phyloP scores from a whole-genome alignment of 345 rosid genomes.

The Erucastrum elatum region DNA sequence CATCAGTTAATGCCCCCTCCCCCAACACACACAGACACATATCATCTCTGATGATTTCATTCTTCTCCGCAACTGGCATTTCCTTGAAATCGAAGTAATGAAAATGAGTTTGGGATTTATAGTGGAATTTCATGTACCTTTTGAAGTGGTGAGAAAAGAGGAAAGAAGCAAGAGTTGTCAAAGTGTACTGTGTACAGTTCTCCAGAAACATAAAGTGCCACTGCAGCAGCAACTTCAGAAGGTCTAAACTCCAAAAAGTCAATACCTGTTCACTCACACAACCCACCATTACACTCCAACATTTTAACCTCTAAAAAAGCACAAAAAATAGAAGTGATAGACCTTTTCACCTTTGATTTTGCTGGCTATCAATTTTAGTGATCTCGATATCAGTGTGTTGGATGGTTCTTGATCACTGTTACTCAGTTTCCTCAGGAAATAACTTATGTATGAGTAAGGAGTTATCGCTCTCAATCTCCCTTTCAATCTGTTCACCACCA shows the following conservation, averaged over 20 bases:
- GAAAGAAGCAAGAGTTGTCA: conserved; percentile 34
- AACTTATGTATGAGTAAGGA: conserved; percentile 59
- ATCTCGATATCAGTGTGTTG: conserved; percentile 43
- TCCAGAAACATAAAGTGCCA: conserved; percentile 62
- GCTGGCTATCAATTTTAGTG: conserved; percentile 56
- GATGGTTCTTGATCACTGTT: conserved; percentile 44
- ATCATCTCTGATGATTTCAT: conserved; percentile 21
- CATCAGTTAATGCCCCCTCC: conserved; percentile 15
- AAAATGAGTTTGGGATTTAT: conserved; percentile 13
- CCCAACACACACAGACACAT: background rate
- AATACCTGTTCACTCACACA: conserved; percentile 55
- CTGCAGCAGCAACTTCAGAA: conserved; percentile 78
- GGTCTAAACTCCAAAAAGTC: conserved; percentile 81
- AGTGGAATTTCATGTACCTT: conserved; percentile 29
- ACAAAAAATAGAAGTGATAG: conserved; percentile 21
- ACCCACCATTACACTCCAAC: conserved; percentile 36
- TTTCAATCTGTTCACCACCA: conserved; percentile 53
- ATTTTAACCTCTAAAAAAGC: background rate
- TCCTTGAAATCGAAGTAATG: conserved; percentile 11
- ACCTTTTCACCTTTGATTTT: conserved; percentile 55
- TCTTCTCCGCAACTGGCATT: conserved; percentile 26
- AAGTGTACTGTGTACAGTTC: conserved; percentile 16
- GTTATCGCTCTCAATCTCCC: conserved; percentile 67
- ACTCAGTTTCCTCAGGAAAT: conserved; percentile 48
- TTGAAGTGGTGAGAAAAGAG: conserved; percentile 35